These are phyloP conservation scores for Pichia rugopelliculosa DNA, from an alignment of 805 yeast genomes.

Conservation along the genomic window DNA sequence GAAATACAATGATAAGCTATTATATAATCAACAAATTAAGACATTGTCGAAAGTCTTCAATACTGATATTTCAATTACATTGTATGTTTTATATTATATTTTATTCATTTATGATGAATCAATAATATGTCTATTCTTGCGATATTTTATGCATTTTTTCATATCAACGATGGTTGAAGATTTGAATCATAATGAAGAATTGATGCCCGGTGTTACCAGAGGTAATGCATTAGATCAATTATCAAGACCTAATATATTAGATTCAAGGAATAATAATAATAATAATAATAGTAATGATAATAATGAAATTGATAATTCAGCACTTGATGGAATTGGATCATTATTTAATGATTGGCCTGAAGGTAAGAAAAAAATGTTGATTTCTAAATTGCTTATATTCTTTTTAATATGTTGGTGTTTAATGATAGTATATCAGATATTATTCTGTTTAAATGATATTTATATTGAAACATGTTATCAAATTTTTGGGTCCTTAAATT, in stretches of 20 bases:
- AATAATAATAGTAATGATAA: background rate
- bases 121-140: background rate
- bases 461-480: slow-evolving; percentile 12
- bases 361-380: background rate
- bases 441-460: slow-evolving; percentile 25
- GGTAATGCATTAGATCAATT: background rate
- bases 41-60: background rate
- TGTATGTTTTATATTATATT: slow-evolving; percentile 7
- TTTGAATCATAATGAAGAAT: background rate
- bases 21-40: slow-evolving; percentile 2
- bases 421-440: slow-evolving; percentile 31
- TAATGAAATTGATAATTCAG: background rate
- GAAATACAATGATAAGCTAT: background rate
- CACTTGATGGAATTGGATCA: background rate
- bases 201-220: slow-evolving; percentile 2
- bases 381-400: slow-evolving; percentile 17
- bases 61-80: background rate
- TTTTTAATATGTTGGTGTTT: slow-evolving; percentile 19
- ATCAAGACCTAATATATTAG: background rate
- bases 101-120: slow-evolving; percentile 12
- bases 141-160: slow-evolving; percentile 4
- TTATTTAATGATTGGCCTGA: background rate
- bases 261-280: background rate
- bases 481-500: background rate
- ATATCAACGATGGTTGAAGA: slow-evolving; percentile 1